Evolutionary conservation across 1,139 yeast species (phyloP).

Genomic region (Blastobotrys petasosporus): DNA sequence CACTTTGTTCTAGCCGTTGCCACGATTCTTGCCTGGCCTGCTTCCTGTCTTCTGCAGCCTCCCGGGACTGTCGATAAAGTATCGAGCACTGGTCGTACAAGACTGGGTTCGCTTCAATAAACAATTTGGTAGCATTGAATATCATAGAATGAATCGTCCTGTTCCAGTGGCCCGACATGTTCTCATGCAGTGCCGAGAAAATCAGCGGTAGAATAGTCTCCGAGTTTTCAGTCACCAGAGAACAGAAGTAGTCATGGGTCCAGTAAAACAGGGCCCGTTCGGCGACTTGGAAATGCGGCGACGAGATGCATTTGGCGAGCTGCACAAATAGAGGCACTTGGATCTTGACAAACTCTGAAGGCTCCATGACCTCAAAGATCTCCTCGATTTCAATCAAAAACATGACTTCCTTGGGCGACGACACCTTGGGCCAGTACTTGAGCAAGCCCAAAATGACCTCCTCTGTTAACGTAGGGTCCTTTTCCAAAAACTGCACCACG

Average conservation of each 20-base stretch:
- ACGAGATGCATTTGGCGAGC: conserved; percentile 85
- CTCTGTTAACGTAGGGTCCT: conserved; percentile 86
- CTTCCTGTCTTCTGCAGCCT: conserved; percentile 59
- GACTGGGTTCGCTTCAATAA: conserved; percentile 89
- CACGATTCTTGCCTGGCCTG: conserved; percentile 61
- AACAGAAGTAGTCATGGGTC: conserved; percentile 90
- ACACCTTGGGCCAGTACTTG: conserved; percentile 95
- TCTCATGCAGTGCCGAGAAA: conserved; percentile 83
- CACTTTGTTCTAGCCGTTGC: conserved; percentile 66
- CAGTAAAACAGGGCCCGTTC: conserved; percentile 92
- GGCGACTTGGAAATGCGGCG: conserved; percentile 95
- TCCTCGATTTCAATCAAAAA: conserved; percentile 94
- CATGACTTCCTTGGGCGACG: conserved; percentile 93
- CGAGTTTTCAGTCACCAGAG: conserved; percentile 80
- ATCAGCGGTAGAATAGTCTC: conserved; percentile 90
- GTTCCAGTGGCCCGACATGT: conserved; percentile 69
- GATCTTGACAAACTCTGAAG: conserved; percentile 82
- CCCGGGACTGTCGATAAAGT: conserved; percentile 69
- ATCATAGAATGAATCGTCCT: conserved; percentile 88
- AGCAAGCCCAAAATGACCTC: conserved; percentile 90
- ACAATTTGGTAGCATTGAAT: conserved; percentile 82
- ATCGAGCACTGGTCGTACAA: conserved; percentile 89
- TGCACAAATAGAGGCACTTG: conserved; percentile 94
- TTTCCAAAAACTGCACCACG: conserved; percentile 91
- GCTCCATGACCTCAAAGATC: conserved; percentile 93